Base-by-base conservation (phyloP, 2,329 filamentous ascomycete species). In the Drechslerella coelobrocha region DNA sequence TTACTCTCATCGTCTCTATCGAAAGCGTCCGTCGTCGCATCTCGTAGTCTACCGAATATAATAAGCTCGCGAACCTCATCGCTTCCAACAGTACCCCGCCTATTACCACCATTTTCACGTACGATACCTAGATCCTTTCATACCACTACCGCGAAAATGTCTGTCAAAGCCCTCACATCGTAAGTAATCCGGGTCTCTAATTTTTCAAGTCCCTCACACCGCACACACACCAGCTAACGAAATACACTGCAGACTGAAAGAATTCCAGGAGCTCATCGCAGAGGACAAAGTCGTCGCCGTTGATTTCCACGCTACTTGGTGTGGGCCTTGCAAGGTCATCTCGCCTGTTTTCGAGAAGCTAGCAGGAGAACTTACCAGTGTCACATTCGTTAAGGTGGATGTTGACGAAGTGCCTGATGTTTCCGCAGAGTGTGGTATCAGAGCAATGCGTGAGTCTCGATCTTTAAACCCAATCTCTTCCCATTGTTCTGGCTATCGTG, bases 281-380 rank as follows among this genome's bases (percentile, higher is more conserved):
- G 77, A 81, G 75, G 82, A 86, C 77, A 83, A 83, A 57, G 79
- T 89, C 73, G 85, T 96, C 75, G 82, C 97, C 72, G 82, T 97
- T 77, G 93, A 97, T 83, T 92, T 87, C 82, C 92, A 89, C 80
- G 92, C 92, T 62, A 86, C 83, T 73, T 97, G 92, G 92, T 97
- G 93, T 83, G 92, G 91, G 71, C 93, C 93, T 71, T 97, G 93
- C 89, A 96, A 92, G 84, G 84, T 88, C 76, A 94, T 97, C 77
- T 86, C 91, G 17, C 93, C 92, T 68, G 80, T 87, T 73, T 82
- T 96, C 65, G 84, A 84, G 75, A 83, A 88, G 84, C 83, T 86
- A 79, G 85, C 86, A 76, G 79, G 88, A 45, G 78, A 81, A 66
- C 85, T 85, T 81, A 79, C 84, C 74, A 79, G 82, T 74, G 84